Evolutionary conservation across 2,329 filamentous ascomycete genomes (phyloP), one percentile per base, ranked within the genome.

Genomic region (Paecilomyces formosus): DNA sequence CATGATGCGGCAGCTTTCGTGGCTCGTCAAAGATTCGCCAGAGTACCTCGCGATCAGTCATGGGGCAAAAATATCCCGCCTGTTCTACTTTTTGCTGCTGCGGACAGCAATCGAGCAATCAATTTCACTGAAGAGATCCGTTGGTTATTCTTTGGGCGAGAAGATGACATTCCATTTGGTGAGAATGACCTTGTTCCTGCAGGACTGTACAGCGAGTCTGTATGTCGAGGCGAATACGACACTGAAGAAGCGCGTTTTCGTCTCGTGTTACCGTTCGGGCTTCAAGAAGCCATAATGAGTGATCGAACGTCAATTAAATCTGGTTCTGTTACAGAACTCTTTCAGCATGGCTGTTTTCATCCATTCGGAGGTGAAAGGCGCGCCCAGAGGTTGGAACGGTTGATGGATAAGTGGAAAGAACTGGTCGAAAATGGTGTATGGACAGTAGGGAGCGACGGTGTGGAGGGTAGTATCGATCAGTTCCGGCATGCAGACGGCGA

Each of bases 361-460:
- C 57, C 24, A 0, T 65, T 65, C 57, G 60, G 62, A 8, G 60
- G 59, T 0, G 57, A 62, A n/a, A 30, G 11, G 1, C 61, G 60
- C 1, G 49, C 60, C 21, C 60, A 62, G 51, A 60, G 63, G 26
- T 45, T 65, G 30, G 62, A 66, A 35, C 59, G 57, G 12, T 33
- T 63, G 22, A 57, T 64, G 49, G 57, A 65, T 6, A 54, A 57
- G 7, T 64, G 62, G 56, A 54, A 24, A 57, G 60, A 57, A 52
- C 28, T 62, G n/a, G 53, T 64, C 13, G 64, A 65, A 55, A 56
- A 55, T 56, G 62, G 62, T 50, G 45, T 63, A 13, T 64, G 65
- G 64, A 64, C 52, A 26, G 61, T 66, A 33, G 59, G 63, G 15
- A 18, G 30, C 31, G 50, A 66, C 13, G 64, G 63, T 2, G 64